Conservation (phyloP, 169 alveolate genomes). For the Besnoitia besnoiti region DNA sequence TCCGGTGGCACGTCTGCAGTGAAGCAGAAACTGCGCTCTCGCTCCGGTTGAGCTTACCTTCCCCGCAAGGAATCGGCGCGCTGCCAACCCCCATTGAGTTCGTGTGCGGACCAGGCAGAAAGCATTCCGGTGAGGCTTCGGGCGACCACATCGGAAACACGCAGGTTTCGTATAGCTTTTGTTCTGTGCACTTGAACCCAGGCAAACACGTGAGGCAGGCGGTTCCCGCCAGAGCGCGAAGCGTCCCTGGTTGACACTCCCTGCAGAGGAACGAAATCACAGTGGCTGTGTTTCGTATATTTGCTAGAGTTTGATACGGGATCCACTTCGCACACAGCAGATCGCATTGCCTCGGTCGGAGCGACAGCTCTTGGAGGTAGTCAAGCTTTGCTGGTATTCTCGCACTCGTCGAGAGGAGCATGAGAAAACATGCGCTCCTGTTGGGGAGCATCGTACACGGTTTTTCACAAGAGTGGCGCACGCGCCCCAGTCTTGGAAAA, state of each 20-base stretch:
- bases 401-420: no score
- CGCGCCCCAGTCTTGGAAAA: no score
- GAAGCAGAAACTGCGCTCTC: neutral
- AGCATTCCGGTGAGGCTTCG: neutral
- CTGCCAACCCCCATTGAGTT: neutral
- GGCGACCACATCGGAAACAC: neutral
- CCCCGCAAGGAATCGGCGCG: neutral
- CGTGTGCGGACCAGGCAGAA: neutral
- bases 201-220: neutral
- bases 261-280: neutral
- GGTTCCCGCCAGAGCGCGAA: neutral
- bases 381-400: no score
- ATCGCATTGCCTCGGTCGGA: no score
- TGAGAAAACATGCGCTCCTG: no score
- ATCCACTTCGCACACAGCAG: no score
- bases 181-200: neutral
- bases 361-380: no score
- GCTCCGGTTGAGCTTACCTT: neutral
- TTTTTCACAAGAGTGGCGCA: no score
- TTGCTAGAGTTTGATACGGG: no score
- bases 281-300: no score
- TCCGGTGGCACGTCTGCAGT: no score
- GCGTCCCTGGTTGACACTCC: neutral
- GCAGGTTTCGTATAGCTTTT: neutral
- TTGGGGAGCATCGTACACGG: no score